phyloP scores from a whole-genome alignment of 441 rosid species.

The Jatropha podagrica region DNA sequence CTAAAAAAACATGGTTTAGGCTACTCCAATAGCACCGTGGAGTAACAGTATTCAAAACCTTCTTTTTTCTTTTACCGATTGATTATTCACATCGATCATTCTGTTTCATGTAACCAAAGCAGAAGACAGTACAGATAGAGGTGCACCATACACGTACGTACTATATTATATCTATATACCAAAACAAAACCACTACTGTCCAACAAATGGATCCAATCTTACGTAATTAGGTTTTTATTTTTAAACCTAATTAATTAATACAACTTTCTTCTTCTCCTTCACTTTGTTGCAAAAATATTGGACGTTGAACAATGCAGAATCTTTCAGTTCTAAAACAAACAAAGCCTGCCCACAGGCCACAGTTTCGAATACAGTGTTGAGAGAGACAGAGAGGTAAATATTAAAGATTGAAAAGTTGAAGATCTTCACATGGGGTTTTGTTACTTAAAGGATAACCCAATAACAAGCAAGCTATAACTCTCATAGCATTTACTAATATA shows the following conservation, averaged over 20 bases:
- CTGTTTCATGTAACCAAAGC: background rate
- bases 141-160: conserved; percentile 28
- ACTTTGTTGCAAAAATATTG: background rate
- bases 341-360: background rate
- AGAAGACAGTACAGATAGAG: conserved; percentile 37
- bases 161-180: background rate
- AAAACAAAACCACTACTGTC: background rate
- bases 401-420: background rate
- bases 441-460: too few species aligned
- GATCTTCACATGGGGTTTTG: background rate
- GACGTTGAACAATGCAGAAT: background rate
- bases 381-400: too few species aligned
- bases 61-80: too few species aligned
- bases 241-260: too few species aligned
- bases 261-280: background rate
- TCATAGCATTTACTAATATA: too few species aligned
- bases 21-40: too few species aligned
- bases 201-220: background rate
- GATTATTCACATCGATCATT: too few species aligned
- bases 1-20: too few species aligned
- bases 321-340: background rate
- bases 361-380: too few species aligned
- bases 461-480: too few species aligned
- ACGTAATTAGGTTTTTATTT: background rate
- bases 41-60: too few species aligned